These are phyloP conservation scores for Umbelopsis sp. DNA, from an alignment of 371 early-diverging fungal species.

Conservation along the genomic window DNA sequence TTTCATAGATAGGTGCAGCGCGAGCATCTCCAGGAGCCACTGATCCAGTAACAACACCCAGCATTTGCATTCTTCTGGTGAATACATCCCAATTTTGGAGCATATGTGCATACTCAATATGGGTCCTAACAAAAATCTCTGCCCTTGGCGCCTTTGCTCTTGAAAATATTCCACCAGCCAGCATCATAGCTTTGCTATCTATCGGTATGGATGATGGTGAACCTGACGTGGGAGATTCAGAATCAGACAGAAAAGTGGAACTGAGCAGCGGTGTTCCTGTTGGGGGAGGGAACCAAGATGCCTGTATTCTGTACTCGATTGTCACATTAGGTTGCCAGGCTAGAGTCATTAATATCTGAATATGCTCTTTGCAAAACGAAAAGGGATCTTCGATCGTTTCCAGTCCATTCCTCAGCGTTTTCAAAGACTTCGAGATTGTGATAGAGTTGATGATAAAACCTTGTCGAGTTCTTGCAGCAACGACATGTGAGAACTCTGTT, in stretches of 20 bases:
- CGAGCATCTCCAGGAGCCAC: conserved; percentile 44
- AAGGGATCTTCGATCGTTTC: conserved; percentile 28
- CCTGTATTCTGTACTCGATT: conserved; percentile 80
- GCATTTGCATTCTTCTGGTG: conserved; percentile 47
- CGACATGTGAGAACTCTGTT: conserved; percentile 72
- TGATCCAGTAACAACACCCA: conserved; percentile 50
- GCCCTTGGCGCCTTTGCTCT: conserved; percentile 50
- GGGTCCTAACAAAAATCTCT: conserved; percentile 47
- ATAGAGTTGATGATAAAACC: conserved; percentile 82
- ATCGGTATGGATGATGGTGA: conserved; percentile 5
- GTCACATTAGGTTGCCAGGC: conserved; percentile 90
- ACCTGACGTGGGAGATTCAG: not conserved
- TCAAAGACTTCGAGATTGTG: conserved; percentile 38
- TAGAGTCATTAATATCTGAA: conserved; percentile 71
- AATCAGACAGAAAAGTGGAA: conserved; percentile 25
- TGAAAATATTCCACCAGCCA: conserved; percentile 42
- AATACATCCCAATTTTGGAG: conserved; percentile 52
- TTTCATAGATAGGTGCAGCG: conserved; percentile 62
- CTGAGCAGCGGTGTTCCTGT: conserved; percentile 21
- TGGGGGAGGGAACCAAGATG: conserved; percentile 43
- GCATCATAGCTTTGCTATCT: not conserved
- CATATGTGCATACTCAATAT: conserved; percentile 51
- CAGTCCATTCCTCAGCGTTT: conserved; percentile 15
- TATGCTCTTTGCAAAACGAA: conserved; percentile 53
- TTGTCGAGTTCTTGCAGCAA: conserved; percentile 81